A percentile compares a stretch with the other conserved stretches of the same genome.
These are phyloP conservation scores for Coprinellus aureogranulatus DNA, from an alignment of 768 basidiomycete genomes.

Conservation along the genomic window DNA sequence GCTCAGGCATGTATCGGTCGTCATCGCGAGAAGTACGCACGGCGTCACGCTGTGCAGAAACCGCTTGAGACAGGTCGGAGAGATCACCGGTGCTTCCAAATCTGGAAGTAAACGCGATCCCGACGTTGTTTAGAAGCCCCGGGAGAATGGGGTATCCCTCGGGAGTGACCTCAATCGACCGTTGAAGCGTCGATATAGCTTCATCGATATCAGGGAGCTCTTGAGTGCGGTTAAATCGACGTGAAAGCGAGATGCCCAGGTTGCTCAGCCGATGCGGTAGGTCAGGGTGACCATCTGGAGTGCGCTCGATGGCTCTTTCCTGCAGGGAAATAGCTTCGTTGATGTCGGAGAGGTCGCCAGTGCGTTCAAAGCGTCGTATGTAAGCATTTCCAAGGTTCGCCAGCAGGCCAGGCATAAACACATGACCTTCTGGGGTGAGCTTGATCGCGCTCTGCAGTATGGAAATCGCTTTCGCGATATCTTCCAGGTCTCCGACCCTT, in stretches of 20 bases:
- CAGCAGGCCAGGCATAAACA: slow-evolving; percentile 12
- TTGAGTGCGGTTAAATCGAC: slow-evolving; percentile 23
- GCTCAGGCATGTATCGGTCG: background rate
- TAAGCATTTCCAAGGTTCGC: slow-evolving; percentile 15
- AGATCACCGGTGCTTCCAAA: background rate
- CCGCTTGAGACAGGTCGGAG: background rate
- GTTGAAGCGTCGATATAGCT: background rate
- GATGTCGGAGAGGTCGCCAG: background rate
- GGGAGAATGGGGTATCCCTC: background rate
- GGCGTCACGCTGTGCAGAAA: background rate
- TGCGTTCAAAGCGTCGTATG: background rate
- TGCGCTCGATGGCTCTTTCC: slow-evolving; percentile 19
- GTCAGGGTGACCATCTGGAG: slow-evolving; percentile 15
- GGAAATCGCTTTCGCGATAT: too few relatives aligned
- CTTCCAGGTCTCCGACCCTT: too few relatives aligned
- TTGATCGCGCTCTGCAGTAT: background rate
- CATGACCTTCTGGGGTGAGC: slow-evolving; percentile 15
- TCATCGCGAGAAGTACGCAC: background rate
- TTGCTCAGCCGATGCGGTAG: background rate
- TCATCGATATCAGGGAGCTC: background rate
- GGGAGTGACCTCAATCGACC: background rate
- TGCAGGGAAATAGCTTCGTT: slow-evolving; percentile 15
- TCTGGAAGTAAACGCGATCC: background rate
- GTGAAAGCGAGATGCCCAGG: slow-evolving; percentile 11
- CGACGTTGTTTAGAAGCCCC: background rate